Percentiles rank a stretch among this genome's conserved stretches.
These are phyloP conservation scores for Colletotrichum graminicola DNA, from an alignment of 2,329 filamentous ascomycete species.

Conservation along the genomic window DNA sequence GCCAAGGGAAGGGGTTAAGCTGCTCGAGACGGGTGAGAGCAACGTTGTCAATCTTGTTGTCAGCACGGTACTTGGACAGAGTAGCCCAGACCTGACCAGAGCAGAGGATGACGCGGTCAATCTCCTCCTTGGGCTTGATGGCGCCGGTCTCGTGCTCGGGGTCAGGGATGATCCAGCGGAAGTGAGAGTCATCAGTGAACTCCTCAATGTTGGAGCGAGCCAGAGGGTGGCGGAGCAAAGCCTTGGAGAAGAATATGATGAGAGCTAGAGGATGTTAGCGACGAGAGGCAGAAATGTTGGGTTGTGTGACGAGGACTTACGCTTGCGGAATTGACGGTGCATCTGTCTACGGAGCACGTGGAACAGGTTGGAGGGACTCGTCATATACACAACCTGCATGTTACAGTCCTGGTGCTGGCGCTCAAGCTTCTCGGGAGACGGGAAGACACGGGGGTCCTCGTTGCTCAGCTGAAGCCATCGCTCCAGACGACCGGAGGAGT, in stretches of 20 bases:
- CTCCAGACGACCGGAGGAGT: slow-evolving; percentile 97
- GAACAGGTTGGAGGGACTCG: slow-evolving; percentile 95
- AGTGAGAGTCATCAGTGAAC: slow-evolving; percentile 91
- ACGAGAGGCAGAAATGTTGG: slow-evolving; percentile 15
- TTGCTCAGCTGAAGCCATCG: slow-evolving; percentile 97
- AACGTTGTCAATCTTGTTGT: slow-evolving; percentile 88
- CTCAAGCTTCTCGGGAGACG: slow-evolving; percentile 86
- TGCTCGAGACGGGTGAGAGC: slow-evolving; percentile 97
- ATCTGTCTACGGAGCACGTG: slow-evolving; percentile 97
- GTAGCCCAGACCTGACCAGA: slow-evolving; percentile 93
- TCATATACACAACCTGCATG: slow-evolving; percentile 98
- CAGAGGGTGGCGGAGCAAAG: slow-evolving; percentile 91
- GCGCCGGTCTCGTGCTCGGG: slow-evolving; percentile 81
- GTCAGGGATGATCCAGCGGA: slow-evolving; percentile 96
- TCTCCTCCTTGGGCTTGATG: slow-evolving; percentile 85
- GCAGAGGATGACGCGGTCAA: slow-evolving; percentile 95
- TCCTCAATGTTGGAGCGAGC: slow-evolving; percentile 91
- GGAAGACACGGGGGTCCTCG: slow-evolving; percentile 96
- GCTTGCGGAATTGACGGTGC: slow-evolving; percentile 99
- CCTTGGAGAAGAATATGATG: slow-evolving; percentile 98
- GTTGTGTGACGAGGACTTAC: slow-evolving; percentile 66
- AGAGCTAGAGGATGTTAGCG: slow-evolving; percentile 71
- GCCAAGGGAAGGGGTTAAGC: slow-evolving; percentile 98
- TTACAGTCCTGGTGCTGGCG: slow-evolving; percentile 99
- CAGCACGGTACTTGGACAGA: slow-evolving; percentile 89